phyloP scores from a whole-genome alignment of 176 grass and related monocot species.

The Triticum monococcum region DNA sequence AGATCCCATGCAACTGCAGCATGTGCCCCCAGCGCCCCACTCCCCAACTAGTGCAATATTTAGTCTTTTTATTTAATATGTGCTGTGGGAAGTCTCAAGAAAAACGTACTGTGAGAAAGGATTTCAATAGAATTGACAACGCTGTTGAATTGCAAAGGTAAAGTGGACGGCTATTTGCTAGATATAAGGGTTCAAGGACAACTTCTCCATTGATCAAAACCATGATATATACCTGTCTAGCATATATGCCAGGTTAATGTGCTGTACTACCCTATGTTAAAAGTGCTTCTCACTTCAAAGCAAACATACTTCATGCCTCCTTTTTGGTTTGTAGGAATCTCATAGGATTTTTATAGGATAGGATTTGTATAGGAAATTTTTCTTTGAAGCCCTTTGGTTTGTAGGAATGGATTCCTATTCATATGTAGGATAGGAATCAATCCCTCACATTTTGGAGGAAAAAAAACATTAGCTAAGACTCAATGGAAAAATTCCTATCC shows the following conservation, averaged over 20 bases:
- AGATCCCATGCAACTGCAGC: constrained; percentile 26
- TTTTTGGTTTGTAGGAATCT: too few species aligned
- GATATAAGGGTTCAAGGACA: too few species aligned
- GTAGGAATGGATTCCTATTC: too few species aligned
- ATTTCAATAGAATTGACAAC: constrained; percentile 16
- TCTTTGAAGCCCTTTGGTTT: too few species aligned
- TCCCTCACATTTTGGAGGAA: too few species aligned
- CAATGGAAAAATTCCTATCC: too few species aligned
- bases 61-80: neutral
- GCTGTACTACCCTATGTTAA: neutral
- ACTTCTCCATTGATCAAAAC: neutral
- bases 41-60: neutral
- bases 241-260: neutral
- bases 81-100: too few species aligned
- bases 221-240: neutral
- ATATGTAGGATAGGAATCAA: too few species aligned
- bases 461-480: too few species aligned
- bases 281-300: neutral
- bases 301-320: neutral
- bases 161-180: too few species aligned
- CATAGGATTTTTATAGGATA: too few species aligned
- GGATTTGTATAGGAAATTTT: too few species aligned
- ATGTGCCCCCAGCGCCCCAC: neutral
- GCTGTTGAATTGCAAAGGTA: neutral
- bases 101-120: neutral